Base-by-base conservation (phyloP, 1,284 basidiomycete species). In the Rhodofomes roseus region DNA sequence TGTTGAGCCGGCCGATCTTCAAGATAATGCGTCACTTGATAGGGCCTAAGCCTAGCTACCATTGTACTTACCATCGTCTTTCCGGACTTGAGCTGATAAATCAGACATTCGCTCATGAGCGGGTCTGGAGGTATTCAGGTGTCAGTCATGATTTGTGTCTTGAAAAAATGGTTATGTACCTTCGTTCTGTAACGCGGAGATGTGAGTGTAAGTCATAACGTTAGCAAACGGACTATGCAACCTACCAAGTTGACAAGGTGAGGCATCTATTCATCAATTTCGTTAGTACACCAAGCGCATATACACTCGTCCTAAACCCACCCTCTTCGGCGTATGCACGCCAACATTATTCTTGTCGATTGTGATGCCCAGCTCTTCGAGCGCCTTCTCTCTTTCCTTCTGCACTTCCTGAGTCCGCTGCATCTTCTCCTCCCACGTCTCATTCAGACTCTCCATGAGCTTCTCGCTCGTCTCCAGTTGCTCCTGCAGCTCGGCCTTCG, bases 351-450 rank as follows among this genome's bases (percentile, higher is more conserved):
- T 92, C 83, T 96, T 98, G 76, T 98, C 96, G 60, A 99, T 94
- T 40, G 93, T 92, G 73, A 99, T 98, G 54, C 96, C 96, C 63
- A 99, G 78, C 76, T 98, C 96, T 76, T 99, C 97, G 54, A 99
- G 77, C 4, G 96, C 97, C 79, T 95, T 90, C 78, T 99, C 96
- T 62, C 96, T 85, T 77, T 98, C 95, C 69, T 92, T 92, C 76
- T 98, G 96, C 46, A 98, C 94, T 71, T 93, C 90, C 71, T 96
- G 92, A 16, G 96, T 98, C 71, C 93, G 86, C 66, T 81, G 76
- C 79, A 99, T 79, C 80, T 99, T 99, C 77, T 98, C 83, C 76
- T 99, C 96, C 96, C 96, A 98, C 2, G 95, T 98, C 78, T 98
- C 92, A 72, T 98, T 98, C 73, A 98, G 77, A 67, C 89, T 86